phyloP scores from a whole-genome alignment of 1,139 yeast genomes.

The Blastobotrys illinoisensis region DNA sequence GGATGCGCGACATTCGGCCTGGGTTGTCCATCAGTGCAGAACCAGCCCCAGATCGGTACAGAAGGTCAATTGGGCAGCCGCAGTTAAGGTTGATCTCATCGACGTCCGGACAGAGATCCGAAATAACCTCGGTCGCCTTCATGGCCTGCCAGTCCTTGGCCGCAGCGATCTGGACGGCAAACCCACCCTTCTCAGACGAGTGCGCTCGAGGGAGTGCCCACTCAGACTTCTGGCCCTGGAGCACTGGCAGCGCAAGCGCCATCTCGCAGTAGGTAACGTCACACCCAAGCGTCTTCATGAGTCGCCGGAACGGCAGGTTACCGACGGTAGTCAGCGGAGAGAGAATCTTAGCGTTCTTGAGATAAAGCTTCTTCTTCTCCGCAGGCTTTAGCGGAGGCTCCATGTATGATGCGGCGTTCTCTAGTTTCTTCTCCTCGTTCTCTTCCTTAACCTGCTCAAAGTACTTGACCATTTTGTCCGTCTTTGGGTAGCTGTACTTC shows the following conservation, averaged over 20 bases:
- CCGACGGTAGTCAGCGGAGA: slow-evolving; percentile 98
- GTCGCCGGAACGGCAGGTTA: slow-evolving; percentile 86
- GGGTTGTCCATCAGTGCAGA: slow-evolving; percentile 91
- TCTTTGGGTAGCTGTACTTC: slow-evolving; percentile 49
- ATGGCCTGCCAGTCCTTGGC: slow-evolving; percentile 91
- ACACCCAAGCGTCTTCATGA: slow-evolving; percentile 88
- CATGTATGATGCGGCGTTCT: slow-evolving; percentile 47
- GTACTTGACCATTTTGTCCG: slow-evolving; percentile 51
- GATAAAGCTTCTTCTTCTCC: slow-evolving; percentile 75
- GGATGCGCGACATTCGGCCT: slow-evolving; percentile 66
- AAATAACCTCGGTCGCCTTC: slow-evolving; percentile 78
- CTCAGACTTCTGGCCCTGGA: slow-evolving; percentile 88
- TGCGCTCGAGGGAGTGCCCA: slow-evolving; percentile 98
- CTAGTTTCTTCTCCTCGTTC: slow-evolving; percentile 20
- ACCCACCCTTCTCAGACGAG: slow-evolving; percentile 72
- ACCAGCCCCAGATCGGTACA: slow-evolving; percentile 92
- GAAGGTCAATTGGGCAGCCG: slow-evolving; percentile 94
- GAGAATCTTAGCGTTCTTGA: slow-evolving; percentile 72
- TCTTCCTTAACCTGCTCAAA: slow-evolving; percentile 43
- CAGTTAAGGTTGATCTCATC: slow-evolving; percentile 86
- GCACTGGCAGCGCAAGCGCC: slow-evolving; percentile 82
- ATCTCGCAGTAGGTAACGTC: slow-evolving; percentile 92
- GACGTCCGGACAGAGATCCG: slow-evolving; percentile 45
- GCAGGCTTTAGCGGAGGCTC: slow-evolving; percentile 73
- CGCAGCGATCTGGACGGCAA: slow-evolving; percentile 91